Base-by-base conservation (phyloP, 2,329 filamentous ascomycete genomes). In the Monosporascus ibericus region DNA sequence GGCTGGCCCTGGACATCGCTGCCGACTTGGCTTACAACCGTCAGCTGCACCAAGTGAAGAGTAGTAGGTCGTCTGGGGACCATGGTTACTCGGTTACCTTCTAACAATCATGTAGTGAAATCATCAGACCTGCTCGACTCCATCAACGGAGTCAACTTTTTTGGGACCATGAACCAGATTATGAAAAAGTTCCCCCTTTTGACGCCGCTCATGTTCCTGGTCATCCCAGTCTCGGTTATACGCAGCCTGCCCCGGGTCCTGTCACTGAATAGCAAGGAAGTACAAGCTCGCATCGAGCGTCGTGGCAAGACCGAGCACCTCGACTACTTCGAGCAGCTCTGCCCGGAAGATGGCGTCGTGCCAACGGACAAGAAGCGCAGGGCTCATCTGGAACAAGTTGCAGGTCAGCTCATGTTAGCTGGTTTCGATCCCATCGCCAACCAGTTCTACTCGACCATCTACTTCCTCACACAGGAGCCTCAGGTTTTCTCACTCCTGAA, bases 291-390 rank as follows among this genome's bases (percentile, higher is more conserved):
- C 7, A 59, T 65, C 25, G 52, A 58, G 18, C 55, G 53, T 9
- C 56, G 58, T 5, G 60, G 58, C 14, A 51, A 57, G 18, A 54
- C 52, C 3, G 46, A 58, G 42, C 59, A 63, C 42, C 30, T 55
- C 5, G 63, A 65, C 55, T 60, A 63, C 34, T 53, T 63, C 25
- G 61, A 64, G n/a, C 55, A 60, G 27, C 44, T 64, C 1, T 14
- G 61, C 4, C 58, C 58, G 1, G 39, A 52, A 3, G 55, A 61
- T 25, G 47, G 39, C 9, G 56, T 59, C 5, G 27, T 39, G 11
- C 60, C 58, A 1, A 47, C 39, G 17, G 24, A 27, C 49, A 51
- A 60, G 44, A 52, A 53, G 25, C 51, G 64, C 18, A 36, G 56
- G 3, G 50, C 37, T 36, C 58, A 61, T 34, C 27, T 65, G 3